A percentile compares a stretch with the other conserved stretches of the same genome.
Evolutionary conservation across 1,284 basidiomycete genomes (phyloP).

Genomic region (Blastosporella zonata): DNA sequence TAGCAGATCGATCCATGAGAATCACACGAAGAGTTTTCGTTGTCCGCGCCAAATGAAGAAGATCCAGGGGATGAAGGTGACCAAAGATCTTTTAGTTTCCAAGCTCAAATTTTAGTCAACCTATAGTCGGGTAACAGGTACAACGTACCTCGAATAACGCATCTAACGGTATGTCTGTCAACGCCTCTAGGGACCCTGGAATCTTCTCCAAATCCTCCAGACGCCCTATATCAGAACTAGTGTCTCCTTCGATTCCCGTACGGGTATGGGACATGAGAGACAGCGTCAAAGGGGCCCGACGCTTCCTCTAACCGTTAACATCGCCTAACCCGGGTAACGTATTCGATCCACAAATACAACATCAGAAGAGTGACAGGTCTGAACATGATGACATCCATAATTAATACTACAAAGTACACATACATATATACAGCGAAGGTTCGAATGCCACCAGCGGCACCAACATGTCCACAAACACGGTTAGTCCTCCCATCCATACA

Average conservation of each 20-base stretch:
- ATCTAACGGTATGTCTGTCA: constrained; percentile 18
- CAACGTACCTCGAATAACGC: constrained; percentile 18
- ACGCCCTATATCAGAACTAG: background rate
- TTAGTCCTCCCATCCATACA: constrained; percentile 58
- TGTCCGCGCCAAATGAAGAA: constrained; percentile 26
- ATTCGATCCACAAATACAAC: background rate
- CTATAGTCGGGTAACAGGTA: background rate
- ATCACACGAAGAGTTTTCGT: constrained; percentile 20
- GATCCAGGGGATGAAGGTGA: constrained; percentile 33
- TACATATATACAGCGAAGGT: constrained; percentile 1
- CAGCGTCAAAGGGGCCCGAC: background rate
- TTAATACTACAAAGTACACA: background rate
- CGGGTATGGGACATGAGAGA: background rate
- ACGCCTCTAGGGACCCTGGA: constrained; percentile 6
- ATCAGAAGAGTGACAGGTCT: background rate
- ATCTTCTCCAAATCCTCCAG: background rate
- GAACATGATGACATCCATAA: constrained; percentile 1
- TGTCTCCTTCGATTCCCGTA: background rate
- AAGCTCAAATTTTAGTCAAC: background rate
- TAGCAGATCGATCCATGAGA: constrained; percentile 18
- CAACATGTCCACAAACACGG: background rate
- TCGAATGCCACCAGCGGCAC: background rate
- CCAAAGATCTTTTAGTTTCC: constrained; percentile 30
- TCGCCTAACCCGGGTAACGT: constrained; percentile 2
- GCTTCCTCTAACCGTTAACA: background rate